These are phyloP conservation scores for Dorcoceras hygrometricum DNA, from an alignment of 257 asterid genomes.

Conservation along the genomic window DNA sequence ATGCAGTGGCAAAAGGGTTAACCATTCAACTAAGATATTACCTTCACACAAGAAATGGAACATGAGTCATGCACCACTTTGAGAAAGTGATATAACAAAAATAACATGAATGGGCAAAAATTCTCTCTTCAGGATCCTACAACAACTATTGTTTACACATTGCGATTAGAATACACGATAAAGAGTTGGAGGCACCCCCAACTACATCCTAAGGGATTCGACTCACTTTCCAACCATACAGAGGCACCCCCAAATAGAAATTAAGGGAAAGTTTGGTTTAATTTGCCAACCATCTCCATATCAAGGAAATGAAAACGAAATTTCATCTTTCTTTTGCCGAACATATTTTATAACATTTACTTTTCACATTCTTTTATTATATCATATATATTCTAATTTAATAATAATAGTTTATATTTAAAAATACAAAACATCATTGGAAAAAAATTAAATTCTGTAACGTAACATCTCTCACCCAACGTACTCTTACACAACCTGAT, in stretches of 20 bases:
- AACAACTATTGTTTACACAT: background rate
- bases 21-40: slow-evolving; percentile 6
- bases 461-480: background rate
- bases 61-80: background rate
- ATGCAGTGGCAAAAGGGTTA: slow-evolving; percentile 1
- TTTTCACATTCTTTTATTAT: background rate
- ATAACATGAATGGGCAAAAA: background rate
- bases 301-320: background rate
- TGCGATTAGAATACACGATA: too few relatives aligned
- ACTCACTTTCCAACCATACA: background rate
- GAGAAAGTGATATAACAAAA: background rate
- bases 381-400: background rate
- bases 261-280: too few relatives aligned
- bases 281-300: background rate
- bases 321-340: background rate
- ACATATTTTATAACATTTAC: background rate
- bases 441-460: too few relatives aligned
- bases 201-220: background rate
- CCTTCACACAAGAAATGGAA: slow-evolving; percentile 2
- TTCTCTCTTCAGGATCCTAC: background rate
- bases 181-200: background rate
- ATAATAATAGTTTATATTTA: too few relatives aligned
- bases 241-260: too few relatives aligned
- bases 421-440: background rate
- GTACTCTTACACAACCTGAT: background rate